Conservation (phyloP, 768 basidiomycete species). For the Amanita muscaria region DNA sequence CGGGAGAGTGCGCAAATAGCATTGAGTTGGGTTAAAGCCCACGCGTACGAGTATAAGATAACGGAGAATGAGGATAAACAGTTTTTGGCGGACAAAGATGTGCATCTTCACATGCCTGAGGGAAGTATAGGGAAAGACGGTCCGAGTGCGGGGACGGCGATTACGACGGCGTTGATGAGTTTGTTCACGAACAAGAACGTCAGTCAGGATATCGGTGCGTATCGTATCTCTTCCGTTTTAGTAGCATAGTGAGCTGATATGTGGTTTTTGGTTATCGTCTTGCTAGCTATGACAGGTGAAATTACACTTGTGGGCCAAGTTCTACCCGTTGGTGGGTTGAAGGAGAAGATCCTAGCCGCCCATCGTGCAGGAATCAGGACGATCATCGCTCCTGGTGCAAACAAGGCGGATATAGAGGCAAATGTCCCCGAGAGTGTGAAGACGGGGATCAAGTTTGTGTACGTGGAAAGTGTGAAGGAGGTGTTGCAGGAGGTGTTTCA, state of each 20-base stretch:
- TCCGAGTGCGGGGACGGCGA: slow-evolving; percentile 92
- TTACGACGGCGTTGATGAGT: slow-evolving; percentile 85
- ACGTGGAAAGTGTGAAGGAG: slow-evolving; percentile 88
- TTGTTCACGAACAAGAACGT: slow-evolving; percentile 83
- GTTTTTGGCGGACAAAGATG: slow-evolving; percentile 76
- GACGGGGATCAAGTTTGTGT: slow-evolving; percentile 89
- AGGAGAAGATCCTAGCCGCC: slow-evolving; percentile 94
- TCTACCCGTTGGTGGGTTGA: slow-evolving; percentile 90
- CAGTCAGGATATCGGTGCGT: slow-evolving; percentile 79
- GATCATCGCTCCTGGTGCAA: slow-evolving; percentile 78
- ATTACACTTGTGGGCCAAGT: slow-evolving; percentile 96
- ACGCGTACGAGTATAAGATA: slow-evolving; percentile 85
- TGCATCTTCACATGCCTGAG: slow-evolving; percentile 97
- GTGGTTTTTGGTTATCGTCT: no score
- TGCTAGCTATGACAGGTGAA: slow-evolving; percentile 97
- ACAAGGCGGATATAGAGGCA: slow-evolving; percentile 92
- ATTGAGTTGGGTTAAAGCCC: slow-evolving; percentile 85
- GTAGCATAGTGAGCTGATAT: neutral
- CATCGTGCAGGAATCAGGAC: slow-evolving; percentile 96
- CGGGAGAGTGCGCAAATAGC: slow-evolving; percentile 94
- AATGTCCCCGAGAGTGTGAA: slow-evolving; percentile 96
- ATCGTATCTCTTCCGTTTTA: neutral
- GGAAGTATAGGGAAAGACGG: slow-evolving; percentile 93
- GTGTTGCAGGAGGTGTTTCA: slow-evolving; percentile 84
- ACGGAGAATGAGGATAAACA: slow-evolving; percentile 63